phyloP scores from a whole-genome alignment of 306 rosid species.

The Astragalus glycyphyllos region DNA sequence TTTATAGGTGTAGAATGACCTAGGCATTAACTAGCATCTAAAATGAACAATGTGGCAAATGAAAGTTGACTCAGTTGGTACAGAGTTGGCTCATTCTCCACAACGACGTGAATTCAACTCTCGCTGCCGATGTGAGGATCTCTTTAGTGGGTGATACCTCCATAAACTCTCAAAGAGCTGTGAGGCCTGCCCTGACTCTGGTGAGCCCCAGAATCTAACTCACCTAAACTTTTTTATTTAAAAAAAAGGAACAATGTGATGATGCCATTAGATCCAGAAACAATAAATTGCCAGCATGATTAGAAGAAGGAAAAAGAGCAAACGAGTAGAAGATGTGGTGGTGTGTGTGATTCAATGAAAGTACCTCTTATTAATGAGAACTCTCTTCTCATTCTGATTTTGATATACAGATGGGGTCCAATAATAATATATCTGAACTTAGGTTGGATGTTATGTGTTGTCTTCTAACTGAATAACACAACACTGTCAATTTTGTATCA shows the following conservation, averaged over 20 bases:
- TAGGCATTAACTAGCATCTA: neutral
- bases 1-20: neutral
- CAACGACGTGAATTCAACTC: too few species aligned
- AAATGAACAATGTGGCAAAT: too few species aligned
- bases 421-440: conserved; percentile 34
- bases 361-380: conserved; percentile 32
- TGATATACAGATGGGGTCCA: conserved; percentile 59
- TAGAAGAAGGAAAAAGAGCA: conserved; percentile 32
- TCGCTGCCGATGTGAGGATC: too few species aligned
- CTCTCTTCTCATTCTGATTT: conserved; percentile 8
- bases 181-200: too few species aligned
- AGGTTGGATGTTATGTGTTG: conserved; percentile 45
- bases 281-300: conserved; percentile 32
- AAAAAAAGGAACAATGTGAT: too few species aligned
- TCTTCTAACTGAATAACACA: conserved; percentile 42
- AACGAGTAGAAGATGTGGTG: conserved; percentile 33
- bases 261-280: conserved; percentile 46
- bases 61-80: too few species aligned
- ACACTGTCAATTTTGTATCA: conserved; percentile 50
- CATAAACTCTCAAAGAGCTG: too few species aligned
- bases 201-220: too few species aligned
- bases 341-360: conserved; percentile 24
- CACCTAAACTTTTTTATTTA: too few species aligned
- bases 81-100: too few species aligned
- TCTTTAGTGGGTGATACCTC: too few species aligned